Percentiles rank a stretch among this genome's conserved stretches.
These are phyloP conservation scores for Mortierella sp. DNA, from an alignment of 371 early-diverging fungal species.

Conservation along the genomic window DNA sequence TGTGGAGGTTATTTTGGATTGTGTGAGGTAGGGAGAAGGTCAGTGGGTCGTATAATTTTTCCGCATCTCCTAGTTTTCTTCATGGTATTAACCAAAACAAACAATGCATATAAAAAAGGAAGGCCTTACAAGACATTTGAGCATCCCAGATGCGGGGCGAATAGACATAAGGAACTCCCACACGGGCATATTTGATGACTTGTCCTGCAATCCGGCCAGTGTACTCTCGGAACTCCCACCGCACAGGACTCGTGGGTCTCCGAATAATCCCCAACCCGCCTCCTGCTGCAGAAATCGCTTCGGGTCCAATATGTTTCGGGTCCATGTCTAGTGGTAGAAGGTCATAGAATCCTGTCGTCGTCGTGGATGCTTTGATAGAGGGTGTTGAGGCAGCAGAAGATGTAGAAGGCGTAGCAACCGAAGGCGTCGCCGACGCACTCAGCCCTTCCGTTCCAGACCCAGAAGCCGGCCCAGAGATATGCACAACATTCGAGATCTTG, in stretches of 20 bases:
- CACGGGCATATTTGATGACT: slow-evolving; percentile 67
- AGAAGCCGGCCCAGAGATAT: background rate
- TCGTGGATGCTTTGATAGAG: background rate
- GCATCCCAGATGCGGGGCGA: slow-evolving; percentile 78
- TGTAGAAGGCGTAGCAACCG: background rate
- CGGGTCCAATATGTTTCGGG: slow-evolving; percentile 17
- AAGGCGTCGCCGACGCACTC: background rate
- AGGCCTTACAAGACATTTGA: slow-evolving; percentile 64
- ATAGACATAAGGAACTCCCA: slow-evolving; percentile 70
- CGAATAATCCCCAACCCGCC: slow-evolving; percentile 21
- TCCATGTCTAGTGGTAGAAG: slow-evolving; percentile 4
- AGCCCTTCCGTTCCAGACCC: no score
- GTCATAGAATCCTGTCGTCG: slow-evolving; percentile 2
- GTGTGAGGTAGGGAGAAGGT: background rate
- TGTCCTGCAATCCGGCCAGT: slow-evolving; percentile 67
- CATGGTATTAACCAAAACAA: no score
- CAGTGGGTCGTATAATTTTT: no score
- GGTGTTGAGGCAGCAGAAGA: background rate
- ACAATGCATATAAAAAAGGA: background rate
- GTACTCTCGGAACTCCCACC: slow-evolving; percentile 78
- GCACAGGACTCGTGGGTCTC: slow-evolving; percentile 56
- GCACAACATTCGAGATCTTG: slow-evolving; percentile 40
- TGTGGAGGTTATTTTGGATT: background rate
- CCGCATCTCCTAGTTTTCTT: no score
- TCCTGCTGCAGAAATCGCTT: slow-evolving; percentile 29